These are phyloP conservation scores for Daldinia loculata DNA, from an alignment of 495 filamentous ascomycete species.

Conservation along the genomic window DNA sequence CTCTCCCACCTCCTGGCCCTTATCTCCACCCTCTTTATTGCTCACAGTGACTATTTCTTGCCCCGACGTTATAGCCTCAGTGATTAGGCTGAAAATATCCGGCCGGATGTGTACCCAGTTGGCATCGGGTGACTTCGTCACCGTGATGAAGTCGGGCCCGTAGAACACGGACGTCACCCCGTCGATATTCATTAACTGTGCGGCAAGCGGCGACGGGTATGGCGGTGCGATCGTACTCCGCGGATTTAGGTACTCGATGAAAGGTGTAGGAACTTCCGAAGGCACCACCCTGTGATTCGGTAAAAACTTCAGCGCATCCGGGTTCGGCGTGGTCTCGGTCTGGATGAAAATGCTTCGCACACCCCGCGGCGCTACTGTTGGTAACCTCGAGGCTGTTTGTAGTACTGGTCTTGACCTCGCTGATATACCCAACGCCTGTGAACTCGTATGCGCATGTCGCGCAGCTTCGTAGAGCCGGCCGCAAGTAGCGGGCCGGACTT, in stretches of 20 bases:
- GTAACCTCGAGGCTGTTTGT: conserved; percentile 20
- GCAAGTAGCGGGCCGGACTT: conserved; percentile 30
- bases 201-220: conserved; percentile 91
- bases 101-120: conserved; percentile 96
- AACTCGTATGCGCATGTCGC: conserved; percentile 39
- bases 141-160: conserved; percentile 93
- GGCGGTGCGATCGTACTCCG: conserved; percentile 87
- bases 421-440: conserved; percentile 38
- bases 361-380: conserved; percentile 43
- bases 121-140: conserved; percentile 85
- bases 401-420: conserved; percentile 38
- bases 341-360: conserved; percentile 94
- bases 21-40: conserved; percentile 56
- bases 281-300: conserved; percentile 87
- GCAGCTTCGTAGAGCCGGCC: conserved; percentile 35
- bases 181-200: conserved; percentile 87
- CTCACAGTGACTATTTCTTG: conserved; percentile 81
- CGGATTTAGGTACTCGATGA: conserved; percentile 89
- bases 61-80: conserved; percentile 83
- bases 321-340: conserved; percentile 91
- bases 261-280: conserved; percentile 71
- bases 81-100: conserved; percentile 94
- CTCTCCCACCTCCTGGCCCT: conserved; percentile 50
- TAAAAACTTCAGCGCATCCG: conserved; percentile 92
- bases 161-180: conserved; percentile 95